Percentiles rank a stretch among this genome's conserved stretches.
phyloP scores from a whole-genome alignment of 1,139 yeast species.

The Scheffersomyces lignicola region DNA sequence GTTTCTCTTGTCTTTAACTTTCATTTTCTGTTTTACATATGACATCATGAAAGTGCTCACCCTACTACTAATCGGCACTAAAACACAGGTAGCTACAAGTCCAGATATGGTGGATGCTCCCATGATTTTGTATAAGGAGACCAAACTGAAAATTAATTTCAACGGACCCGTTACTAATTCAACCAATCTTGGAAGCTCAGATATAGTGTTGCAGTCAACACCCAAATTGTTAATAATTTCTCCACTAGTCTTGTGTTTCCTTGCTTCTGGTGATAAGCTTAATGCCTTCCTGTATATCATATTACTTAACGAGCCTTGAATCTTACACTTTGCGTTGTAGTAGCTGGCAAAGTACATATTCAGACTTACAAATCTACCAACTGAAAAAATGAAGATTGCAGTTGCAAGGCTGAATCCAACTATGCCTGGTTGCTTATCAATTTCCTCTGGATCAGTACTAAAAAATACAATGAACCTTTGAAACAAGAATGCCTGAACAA shows the following conservation, averaged over 20 bases:
- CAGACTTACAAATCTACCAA: slow-evolving; percentile 24
- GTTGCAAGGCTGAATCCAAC: slow-evolving; percentile 32
- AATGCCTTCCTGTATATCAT: slow-evolving; percentile 36
- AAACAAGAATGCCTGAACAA: slow-evolving; percentile 33
- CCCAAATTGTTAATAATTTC: slow-evolving; percentile 42
- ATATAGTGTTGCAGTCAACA: slow-evolving; percentile 31
- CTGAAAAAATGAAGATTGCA: slow-evolving; percentile 25
- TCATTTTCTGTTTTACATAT: slow-evolving; percentile 22
- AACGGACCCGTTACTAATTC: slow-evolving; percentile 30
- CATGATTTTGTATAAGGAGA: slow-evolving; percentile 26
- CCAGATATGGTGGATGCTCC: slow-evolving; percentile 38
- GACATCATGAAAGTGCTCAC: slow-evolving; percentile 26
- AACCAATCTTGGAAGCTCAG: slow-evolving; percentile 23
- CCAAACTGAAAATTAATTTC: slow-evolving; percentile 24
- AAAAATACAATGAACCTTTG: slow-evolving; percentile 30
- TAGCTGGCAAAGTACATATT: slow-evolving; percentile 24
- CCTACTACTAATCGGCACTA: slow-evolving; percentile 32
- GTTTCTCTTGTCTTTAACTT: slow-evolving; percentile 33
- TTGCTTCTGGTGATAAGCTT: slow-evolving; percentile 36
- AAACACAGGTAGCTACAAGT: slow-evolving; percentile 25
- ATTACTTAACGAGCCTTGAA: slow-evolving; percentile 26
- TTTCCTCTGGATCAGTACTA: slow-evolving; percentile 13
- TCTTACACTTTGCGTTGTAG: slow-evolving; percentile 17
- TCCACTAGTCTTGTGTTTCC: slow-evolving; percentile 40
- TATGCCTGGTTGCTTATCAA: slow-evolving; percentile 21